phyloP scores from a whole-genome alignment of 2,329 filamentous ascomycete species.

The Paecilomyces formosus region DNA sequence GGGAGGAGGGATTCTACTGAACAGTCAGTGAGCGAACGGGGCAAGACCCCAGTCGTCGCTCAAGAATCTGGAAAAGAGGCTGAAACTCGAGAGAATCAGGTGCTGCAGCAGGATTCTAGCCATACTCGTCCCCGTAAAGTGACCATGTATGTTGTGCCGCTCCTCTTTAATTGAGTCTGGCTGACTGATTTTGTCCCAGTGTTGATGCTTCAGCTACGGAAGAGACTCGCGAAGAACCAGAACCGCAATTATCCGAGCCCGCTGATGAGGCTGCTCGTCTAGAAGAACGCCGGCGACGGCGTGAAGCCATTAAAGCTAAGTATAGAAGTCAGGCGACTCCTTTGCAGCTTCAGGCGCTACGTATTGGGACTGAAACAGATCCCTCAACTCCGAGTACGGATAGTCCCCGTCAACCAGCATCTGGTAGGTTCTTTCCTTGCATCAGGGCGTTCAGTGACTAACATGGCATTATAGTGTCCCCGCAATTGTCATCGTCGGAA shows the following conservation, averaged over 20 bases:
- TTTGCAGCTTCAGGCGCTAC: slow-evolving; percentile 66
- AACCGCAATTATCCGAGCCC: slow-evolving; percentile 46
- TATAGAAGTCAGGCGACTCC: slow-evolving; percentile 64
- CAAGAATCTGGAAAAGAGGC: slow-evolving; percentile 54
- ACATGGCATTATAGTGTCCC: slow-evolving; percentile 25
- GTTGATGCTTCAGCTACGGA: slow-evolving; percentile 9
- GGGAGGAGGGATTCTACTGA: slow-evolving; percentile 47
- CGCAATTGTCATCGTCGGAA: slow-evolving; percentile 37
- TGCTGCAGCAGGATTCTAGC: slow-evolving; percentile 43
- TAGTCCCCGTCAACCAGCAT: slow-evolving; percentile 24
- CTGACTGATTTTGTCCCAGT: slow-evolving; percentile 11
- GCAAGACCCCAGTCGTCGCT: slow-evolving; percentile 52
- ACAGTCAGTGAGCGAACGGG: slow-evolving; percentile 58
- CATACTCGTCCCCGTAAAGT: slow-evolving; percentile 22
- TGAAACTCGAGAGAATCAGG: slow-evolving; percentile 60
- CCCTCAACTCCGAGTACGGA: slow-evolving; percentile 42
- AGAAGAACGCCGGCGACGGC: slow-evolving; percentile 73
- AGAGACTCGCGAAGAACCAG: slow-evolving; percentile 18
- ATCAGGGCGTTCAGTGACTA: slow-evolving; percentile 18
- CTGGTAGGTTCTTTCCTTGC: slow-evolving; percentile 26
- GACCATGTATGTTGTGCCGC: slow-evolving; percentile 36
- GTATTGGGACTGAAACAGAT: slow-evolving; percentile 52
- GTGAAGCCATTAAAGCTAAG: slow-evolving; percentile 79
- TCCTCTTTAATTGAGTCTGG: neutral
- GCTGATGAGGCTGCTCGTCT: slow-evolving; percentile 76